These are phyloP conservation scores for Neocucurbitaria cava DNA, from an alignment of 2,329 filamentous ascomycete species.

Conservation along the genomic window DNA sequence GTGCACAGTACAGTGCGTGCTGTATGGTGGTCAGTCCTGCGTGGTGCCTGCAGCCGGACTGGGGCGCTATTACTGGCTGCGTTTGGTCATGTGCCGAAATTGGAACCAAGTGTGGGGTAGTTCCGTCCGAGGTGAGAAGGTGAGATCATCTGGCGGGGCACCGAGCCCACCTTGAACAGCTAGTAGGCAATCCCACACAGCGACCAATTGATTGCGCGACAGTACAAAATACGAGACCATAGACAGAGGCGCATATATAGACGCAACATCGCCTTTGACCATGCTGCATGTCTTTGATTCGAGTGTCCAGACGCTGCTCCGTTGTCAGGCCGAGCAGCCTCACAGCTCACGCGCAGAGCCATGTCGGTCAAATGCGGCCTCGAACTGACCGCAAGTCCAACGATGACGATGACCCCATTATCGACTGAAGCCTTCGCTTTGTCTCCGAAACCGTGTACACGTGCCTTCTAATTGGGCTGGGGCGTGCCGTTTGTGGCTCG, in stretches of 20 bases:
- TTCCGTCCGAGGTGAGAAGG: background rate
- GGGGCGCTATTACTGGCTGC: slow-evolving; percentile 1
- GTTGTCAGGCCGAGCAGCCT: background rate
- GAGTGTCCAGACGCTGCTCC: background rate
- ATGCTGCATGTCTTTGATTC: background rate
- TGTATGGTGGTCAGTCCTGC: too few species aligned
- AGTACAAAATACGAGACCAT: background rate
- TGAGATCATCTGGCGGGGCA: slow-evolving; percentile 10
- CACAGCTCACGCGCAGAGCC: background rate
- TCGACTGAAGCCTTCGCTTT: background rate
- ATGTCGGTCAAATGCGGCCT: background rate
- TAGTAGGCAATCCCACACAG: too few species aligned
- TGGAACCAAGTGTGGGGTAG: slow-evolving; percentile 16
- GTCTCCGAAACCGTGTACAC: background rate
- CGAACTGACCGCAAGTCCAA: background rate
- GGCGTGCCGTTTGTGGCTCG: slow-evolving; percentile 15
- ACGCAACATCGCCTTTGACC: background rate
- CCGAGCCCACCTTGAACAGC: too few species aligned
- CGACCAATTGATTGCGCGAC: too few species aligned
- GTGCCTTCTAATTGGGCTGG: slow-evolving; percentile 8
- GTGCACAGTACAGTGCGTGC: too few species aligned
- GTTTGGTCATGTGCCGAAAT: slow-evolving; percentile 7
- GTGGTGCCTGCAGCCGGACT: too few species aligned
- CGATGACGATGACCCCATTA: slow-evolving; percentile 1
- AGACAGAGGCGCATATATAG: background rate